phyloP scores from a whole-genome alignment of 2,329 filamentous ascomycete genomes.

The Xylaria sp. region DNA sequence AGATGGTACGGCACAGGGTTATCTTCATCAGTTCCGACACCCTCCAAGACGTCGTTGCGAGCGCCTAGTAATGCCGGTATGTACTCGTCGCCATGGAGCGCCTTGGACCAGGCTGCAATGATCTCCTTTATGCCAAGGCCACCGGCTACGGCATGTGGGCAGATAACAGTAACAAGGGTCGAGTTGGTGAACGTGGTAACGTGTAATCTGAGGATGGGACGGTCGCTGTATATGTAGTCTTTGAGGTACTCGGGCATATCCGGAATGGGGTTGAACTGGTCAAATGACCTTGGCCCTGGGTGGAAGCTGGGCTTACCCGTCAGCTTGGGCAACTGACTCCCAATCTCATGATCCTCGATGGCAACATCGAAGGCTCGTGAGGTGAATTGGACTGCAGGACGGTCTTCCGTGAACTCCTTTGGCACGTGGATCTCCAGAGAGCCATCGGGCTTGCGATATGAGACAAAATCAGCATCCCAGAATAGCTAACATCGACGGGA shows the following conservation, averaged over 20 bases:
- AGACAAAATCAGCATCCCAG: conserved; percentile 2
- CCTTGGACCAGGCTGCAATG: conserved; percentile 18
- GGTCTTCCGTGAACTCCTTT: conserved; percentile 16
- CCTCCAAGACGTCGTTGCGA: conserved; percentile 5
- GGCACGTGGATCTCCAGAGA: conserved; percentile 19
- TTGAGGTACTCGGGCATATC: conserved; percentile 4
- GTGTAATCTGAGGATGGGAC: conserved; percentile 10
- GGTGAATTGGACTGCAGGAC: conserved; percentile 19
- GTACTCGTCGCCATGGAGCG: not conserved
- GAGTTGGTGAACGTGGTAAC: conserved; percentile 13
- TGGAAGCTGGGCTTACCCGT: not conserved
- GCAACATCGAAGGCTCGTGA: conserved; percentile 11
- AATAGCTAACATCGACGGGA: not conserved
- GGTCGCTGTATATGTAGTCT: conserved; percentile 18
- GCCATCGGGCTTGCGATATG: conserved; percentile 9
- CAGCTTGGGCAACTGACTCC: conserved; percentile 16
- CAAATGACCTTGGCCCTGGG: conserved; percentile 16
- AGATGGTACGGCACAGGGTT: conserved; percentile 9
- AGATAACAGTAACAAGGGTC: conserved; percentile 18
- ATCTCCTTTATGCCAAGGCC: conserved; percentile 19
- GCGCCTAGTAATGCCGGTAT: conserved; percentile 1
- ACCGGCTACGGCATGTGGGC: conserved; percentile 15
- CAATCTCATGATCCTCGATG: conserved; percentile 20
- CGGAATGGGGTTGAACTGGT: conserved; percentile 18
- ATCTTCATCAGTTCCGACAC: conserved; percentile 4